Percentiles rank a stretch among this genome's conserved stretches.
Conservation (phyloP, 1,284 basidiomycete species). For the Microbotryum silenes-acaulis region DNA sequence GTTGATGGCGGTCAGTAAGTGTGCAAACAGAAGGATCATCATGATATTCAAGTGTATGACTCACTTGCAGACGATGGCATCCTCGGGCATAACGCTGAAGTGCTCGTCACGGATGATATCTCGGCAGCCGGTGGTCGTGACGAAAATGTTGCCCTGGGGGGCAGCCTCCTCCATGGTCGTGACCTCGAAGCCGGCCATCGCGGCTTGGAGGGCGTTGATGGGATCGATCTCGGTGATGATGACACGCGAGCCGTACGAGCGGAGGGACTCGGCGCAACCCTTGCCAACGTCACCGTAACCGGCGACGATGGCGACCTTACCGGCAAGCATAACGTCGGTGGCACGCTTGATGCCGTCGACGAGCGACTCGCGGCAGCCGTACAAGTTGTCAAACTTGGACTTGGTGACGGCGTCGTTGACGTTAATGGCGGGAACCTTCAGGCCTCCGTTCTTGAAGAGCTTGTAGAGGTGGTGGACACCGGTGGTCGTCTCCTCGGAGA, state of each 20-base stretch:
- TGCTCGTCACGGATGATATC: constrained; percentile 94
- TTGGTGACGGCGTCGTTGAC: constrained; percentile 93
- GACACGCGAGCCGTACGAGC: constrained; percentile 93
- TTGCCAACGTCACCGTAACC: constrained; percentile 99
- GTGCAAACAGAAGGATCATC: too few species aligned
- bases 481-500: constrained; percentile 99
- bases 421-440: constrained; percentile 98
- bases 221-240: constrained; percentile 97
- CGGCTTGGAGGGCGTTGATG: constrained; percentile 98
- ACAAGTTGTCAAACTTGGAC: constrained; percentile 86
- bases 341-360: constrained; percentile 99
- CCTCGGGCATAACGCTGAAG: constrained; percentile 91
- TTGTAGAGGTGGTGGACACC: constrained; percentile 99
- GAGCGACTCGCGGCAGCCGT: constrained; percentile 98
- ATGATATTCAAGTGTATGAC: too few species aligned
- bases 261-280: constrained; percentile 95
- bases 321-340: constrained; percentile 99
- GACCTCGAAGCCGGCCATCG: constrained; percentile 99
- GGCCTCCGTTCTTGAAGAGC: constrained; percentile 86
- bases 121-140: constrained; percentile 97
- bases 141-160: constrained; percentile 79
- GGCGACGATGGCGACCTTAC: constrained; percentile 97
- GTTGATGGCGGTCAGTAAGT: too few species aligned
- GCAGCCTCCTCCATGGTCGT: constrained; percentile 98
- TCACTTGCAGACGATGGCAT: constrained; percentile 93